These are phyloP conservation scores for Trametes maxima DNA, from an alignment of 768 basidiomycete genomes.

Conservation along the genomic window DNA sequence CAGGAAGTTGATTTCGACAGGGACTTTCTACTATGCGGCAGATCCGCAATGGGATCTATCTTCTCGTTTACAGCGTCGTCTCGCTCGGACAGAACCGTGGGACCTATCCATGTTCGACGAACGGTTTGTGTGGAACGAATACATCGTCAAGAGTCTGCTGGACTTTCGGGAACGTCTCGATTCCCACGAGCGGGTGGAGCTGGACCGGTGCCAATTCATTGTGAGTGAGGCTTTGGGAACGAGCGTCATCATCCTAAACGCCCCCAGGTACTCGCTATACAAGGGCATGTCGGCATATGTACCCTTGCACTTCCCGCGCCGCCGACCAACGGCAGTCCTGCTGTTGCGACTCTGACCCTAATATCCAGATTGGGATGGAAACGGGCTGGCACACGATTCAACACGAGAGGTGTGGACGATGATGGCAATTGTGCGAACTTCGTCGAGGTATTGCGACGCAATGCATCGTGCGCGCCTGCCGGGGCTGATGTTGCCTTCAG, in stretches of 20 bases:
- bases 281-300: constrained; percentile 89
- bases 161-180: constrained; percentile 86
- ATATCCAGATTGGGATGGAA: constrained; percentile 92
- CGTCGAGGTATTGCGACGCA: constrained; percentile 68
- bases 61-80: constrained; percentile 71
- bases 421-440: constrained; percentile 95
- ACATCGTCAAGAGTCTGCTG: constrained; percentile 81
- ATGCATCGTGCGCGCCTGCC: neutral
- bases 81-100: constrained; percentile 49
- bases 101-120: constrained; percentile 62
- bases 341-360: constrained; percentile 73
- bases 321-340: constrained; percentile 71
- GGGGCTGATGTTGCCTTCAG: constrained; percentile 41
- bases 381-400: constrained; percentile 95
- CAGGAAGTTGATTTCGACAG: constrained; percentile 87
- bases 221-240: constrained; percentile 46
- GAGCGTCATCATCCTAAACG: neutral
- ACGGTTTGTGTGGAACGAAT: constrained; percentile 95
- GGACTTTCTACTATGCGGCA: constrained; percentile 90
- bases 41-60: constrained; percentile 89
- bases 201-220: constrained; percentile 85
- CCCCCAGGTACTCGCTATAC: constrained; percentile 79
- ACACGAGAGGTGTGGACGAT: constrained; percentile 94
- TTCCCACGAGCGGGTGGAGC: constrained; percentile 61
- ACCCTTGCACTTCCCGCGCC: constrained; percentile 77